Evolutionary conservation across 345 rosid genomes (phyloP), one percentile per base, ranked within the genome.

Genomic region (Bretschneidera sinensis): DNA sequence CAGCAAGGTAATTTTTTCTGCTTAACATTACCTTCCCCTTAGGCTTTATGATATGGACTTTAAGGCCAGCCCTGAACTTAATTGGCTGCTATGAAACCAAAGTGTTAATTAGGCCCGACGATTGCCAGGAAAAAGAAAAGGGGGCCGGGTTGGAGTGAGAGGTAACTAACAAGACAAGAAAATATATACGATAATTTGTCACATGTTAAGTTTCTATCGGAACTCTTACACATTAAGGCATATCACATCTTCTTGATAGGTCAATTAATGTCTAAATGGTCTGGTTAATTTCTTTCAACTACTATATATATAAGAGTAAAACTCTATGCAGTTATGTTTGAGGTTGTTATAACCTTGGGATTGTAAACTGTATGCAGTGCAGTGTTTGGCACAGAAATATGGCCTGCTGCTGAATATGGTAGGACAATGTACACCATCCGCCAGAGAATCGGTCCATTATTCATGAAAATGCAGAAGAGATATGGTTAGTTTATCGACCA

Each of bases 381-480:
- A 68, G 92, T 94, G 71, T 94, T 94, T 62, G 99, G 99, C 74
- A 83, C 92, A 20, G 97, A 94, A 77, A 86, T 94, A 48, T 94
- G 97, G 99, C 97, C 99, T 59, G 95, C 99, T 14, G 97, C 97
- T 17, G 97, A 90, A 62, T 94, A 94, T 68, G 97, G 99, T 43
- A 81, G 96, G 78, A 94, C 99, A 55, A 94, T 94, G 97, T 90
- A 94, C 73, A 87, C 99, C 52, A 88, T 94, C 31, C 88, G 95
- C 25, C 97, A 90, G 63, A 78, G 97, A 69, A 79, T 94, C 48
- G 99, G 99, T 60, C 97, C 97, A 0, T 81, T 94, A 60, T 80
- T 85, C 61, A 90, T 90, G 96, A 82, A 69, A 79, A 79, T 94
- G 97, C 84, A 81, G 79, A 92, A 81, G 69, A 78, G 96, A 79